Percentiles rank a stretch among this genome's conserved stretches.
Evolutionary conservation across 768 basidiomycete species (phyloP).

Genomic region (Cyathus striatus): DNA sequence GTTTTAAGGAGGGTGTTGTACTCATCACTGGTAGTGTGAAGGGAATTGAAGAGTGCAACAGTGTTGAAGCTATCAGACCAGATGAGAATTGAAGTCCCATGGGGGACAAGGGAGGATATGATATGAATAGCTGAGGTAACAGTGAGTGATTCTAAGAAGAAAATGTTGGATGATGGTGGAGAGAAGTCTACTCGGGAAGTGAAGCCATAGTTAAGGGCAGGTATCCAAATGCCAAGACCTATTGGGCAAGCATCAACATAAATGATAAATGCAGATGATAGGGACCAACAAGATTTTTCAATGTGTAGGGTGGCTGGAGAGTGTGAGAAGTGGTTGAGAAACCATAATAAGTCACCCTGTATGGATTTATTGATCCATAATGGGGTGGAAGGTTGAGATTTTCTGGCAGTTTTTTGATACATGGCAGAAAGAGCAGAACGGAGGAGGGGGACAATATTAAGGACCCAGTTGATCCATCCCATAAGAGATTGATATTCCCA

Average conservation of each 20-base stretch:
- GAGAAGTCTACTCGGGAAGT: background rate
- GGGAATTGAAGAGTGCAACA: too few relatives aligned
- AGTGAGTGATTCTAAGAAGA: constrained; percentile 18
- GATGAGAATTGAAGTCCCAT: constrained; percentile 7
- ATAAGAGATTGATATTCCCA: constrained; percentile 19
- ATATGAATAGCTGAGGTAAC: constrained; percentile 14
- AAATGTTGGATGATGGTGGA: constrained; percentile 11
- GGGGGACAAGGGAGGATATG: background rate
- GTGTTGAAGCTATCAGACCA: constrained; percentile 19
- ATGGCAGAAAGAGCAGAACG: constrained; percentile 22
- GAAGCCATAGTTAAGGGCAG: constrained; percentile 13
- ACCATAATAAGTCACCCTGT: constrained; percentile 24
- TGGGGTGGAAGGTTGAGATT: background rate
- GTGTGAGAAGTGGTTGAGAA: constrained; percentile 12
- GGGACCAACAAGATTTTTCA: constrained; percentile 9
- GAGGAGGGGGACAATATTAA: constrained; percentile 34
- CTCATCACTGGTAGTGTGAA: background rate
- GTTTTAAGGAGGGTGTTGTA: constrained; percentile 15
- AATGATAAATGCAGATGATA: constrained; percentile 1
- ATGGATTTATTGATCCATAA: constrained; percentile 24
- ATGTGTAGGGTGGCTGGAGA: constrained; percentile 19
- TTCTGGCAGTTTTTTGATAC: constrained; percentile 29
- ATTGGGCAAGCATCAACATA: constrained; percentile 20
- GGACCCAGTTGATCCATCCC: constrained; percentile 33
- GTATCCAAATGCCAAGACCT: constrained; percentile 24